phyloP scores from a whole-genome alignment of 805 yeast species.

The Candida tallmaniae region DNA sequence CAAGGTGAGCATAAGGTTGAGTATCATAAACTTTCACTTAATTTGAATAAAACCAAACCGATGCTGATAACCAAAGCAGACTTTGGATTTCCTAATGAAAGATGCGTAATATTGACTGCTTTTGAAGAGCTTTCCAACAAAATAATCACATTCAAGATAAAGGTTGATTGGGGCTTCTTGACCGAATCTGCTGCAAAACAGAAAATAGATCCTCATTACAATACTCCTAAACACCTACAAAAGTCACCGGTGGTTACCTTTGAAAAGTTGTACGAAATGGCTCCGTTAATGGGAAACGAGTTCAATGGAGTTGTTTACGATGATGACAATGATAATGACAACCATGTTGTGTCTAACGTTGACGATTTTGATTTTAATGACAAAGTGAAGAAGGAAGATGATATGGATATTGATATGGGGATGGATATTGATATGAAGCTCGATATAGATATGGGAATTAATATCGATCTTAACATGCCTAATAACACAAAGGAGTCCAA shows the following conservation, averaged over 20 bases:
- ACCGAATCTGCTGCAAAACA: constrained; percentile 44
- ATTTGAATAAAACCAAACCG: constrained; percentile 20
- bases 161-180: constrained; percentile 55
- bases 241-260: constrained; percentile 34
- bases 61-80: constrained; percentile 27
- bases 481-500: neutral
- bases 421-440: constrained; percentile 9
- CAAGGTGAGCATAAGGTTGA: constrained; percentile 63
- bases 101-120: constrained; percentile 39
- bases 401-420: constrained; percentile 14
- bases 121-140: constrained; percentile 31
- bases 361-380: constrained; percentile 6
- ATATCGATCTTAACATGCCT: constrained; percentile 7
- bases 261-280: constrained; percentile 10
- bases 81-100: constrained; percentile 51
- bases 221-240: constrained; percentile 44
- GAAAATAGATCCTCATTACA: constrained; percentile 43
- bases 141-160: constrained; percentile 39
- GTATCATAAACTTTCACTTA: constrained; percentile 37
- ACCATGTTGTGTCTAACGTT: constrained; percentile 1
- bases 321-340: constrained; percentile 8
- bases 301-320: constrained; percentile 9
- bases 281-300: constrained; percentile 9
- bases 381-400: constrained; percentile 12
- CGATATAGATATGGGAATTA: constrained; percentile 13